Evolutionary conservation across 2,329 filamentous ascomycete species (phyloP).

Genomic region (Fusarium udum): DNA sequence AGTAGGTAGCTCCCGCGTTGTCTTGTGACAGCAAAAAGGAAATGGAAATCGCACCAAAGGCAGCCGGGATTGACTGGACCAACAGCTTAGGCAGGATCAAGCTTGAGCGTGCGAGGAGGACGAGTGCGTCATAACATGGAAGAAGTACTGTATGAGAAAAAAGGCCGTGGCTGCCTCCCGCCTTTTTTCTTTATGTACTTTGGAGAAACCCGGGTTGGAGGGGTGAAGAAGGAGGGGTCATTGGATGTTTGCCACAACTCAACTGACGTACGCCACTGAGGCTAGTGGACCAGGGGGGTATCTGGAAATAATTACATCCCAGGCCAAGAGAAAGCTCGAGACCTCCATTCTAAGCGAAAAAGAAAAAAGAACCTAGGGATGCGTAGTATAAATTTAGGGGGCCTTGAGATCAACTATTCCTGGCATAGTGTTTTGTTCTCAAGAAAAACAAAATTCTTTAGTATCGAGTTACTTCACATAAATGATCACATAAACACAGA

Average conservation of each 20-base stretch:
- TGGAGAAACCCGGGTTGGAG: constrained; percentile 35
- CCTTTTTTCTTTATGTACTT: constrained; percentile 38
- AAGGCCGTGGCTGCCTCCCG: constrained; percentile 23
- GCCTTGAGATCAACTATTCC: neutral
- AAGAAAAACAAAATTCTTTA: neutral
- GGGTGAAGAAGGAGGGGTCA: constrained; percentile 40
- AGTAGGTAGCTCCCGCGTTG: neutral
- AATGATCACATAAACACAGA: neutral
- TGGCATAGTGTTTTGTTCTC: neutral
- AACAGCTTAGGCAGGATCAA: constrained; percentile 15
- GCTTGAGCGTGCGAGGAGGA: constrained; percentile 14
- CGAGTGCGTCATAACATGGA: constrained; percentile 43
- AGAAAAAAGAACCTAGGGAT: neutral
- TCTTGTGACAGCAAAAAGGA: constrained; percentile 7
- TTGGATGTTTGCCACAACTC: constrained; percentile 35
- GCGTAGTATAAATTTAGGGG: neutral
- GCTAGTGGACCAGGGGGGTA: constrained; percentile 3
- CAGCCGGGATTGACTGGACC: neutral
- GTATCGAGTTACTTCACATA: neutral
- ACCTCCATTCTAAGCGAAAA: neutral
- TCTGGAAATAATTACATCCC: neutral
- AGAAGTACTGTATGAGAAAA: constrained; percentile 6
- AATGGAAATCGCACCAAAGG: neutral
- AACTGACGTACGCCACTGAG: constrained; percentile 27
- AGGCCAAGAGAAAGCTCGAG: neutral